Evolutionary conservation across 75 land plant species (phyloP), one percentile per base, ranked within the genome.

Genomic region (Cupressus sempervirens): DNA sequence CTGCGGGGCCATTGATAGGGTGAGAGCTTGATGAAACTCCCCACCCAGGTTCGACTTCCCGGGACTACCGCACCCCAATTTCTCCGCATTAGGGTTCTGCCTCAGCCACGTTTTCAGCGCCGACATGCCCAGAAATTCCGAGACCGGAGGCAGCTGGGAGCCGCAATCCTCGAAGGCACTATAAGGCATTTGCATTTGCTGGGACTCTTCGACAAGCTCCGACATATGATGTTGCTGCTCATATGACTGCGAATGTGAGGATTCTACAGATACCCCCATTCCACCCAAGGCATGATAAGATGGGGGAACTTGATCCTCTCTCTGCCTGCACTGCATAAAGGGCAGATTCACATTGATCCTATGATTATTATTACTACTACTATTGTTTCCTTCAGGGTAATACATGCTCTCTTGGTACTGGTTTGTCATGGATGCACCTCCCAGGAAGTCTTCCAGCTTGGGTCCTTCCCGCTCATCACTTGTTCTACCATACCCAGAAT

Each of bases 371-470:
- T 67, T 56, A 20, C 43, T 38, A 38, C 40, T 56, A 20, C 43
- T 38, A 38, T 2, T 80, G 85, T 43, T 81, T 77, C 85, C 1
- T 9, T 76, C 86, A 2, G 86, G 34, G 72, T 91, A 88, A 80
- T 90, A 90, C 36, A 89, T 80, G 79, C 87, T 86, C 87, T 93
- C 91, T 83, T 89, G 85, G 67, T 89, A 82, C 62, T 89, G 88
- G 45, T 50, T 75, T 65, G 91, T 91, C 91, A 91, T 83, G 30
- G 91, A 86, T 82, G 91, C 90, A 84, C 92, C 86, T 35, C 95
- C 95, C 65, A 94, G 82, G 80, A 94, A 94, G 53, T 94, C 92
- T 72, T 93, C 96, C 6, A 94, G 89, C 77, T 94, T 94, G 29
- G 96, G 96, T 7, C 62, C 87, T 43, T 77, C 80, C 6, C 29